These are phyloP conservation scores for Colletotrichum endophyticum DNA, from an alignment of 2,329 filamentous ascomycete species.

Conservation along the genomic window DNA sequence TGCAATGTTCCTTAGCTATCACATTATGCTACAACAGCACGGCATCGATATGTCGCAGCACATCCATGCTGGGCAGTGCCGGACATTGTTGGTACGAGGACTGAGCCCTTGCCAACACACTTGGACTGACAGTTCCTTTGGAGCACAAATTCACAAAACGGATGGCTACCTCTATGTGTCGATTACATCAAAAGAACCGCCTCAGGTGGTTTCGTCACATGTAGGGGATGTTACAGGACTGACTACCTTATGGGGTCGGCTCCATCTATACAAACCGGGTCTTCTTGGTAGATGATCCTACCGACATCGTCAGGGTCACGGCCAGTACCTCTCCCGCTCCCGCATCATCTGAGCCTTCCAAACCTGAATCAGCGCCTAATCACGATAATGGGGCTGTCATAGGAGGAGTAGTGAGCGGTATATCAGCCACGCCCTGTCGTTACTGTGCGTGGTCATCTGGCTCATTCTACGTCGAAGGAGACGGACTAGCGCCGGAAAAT, in stretches of 20 bases:
- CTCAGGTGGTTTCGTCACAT: not conserved
- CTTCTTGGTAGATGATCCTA: not conserved
- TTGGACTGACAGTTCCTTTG: not conserved
- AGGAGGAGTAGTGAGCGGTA: not conserved
- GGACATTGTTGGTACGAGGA: accelerated
- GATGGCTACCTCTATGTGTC: not conserved
- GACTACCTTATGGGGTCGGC: not conserved
- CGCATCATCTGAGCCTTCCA: not conserved
- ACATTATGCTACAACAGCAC: not conserved
- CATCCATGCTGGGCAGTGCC: not conserved
- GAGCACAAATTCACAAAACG: not conserved
- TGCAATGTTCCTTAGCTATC: not conserved
- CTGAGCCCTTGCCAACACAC: not conserved
- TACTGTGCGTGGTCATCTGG: not conserved
- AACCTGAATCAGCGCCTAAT: not conserved
- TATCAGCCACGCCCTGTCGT: not conserved
- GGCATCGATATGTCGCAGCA: not conserved
- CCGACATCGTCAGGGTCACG: not conserved
- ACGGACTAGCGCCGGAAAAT: not conserved
- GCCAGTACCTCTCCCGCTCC: not conserved
- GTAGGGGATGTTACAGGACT: not conserved
- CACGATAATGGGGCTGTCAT: not conserved
- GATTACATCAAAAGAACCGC: not conserved
- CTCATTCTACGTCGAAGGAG: not conserved
- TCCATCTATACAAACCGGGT: not conserved